Evolutionary conservation across 805 yeast genomes (phyloP), one percentile per base, ranked within the genome.

Genomic region (Yarrowia hollandica): DNA sequence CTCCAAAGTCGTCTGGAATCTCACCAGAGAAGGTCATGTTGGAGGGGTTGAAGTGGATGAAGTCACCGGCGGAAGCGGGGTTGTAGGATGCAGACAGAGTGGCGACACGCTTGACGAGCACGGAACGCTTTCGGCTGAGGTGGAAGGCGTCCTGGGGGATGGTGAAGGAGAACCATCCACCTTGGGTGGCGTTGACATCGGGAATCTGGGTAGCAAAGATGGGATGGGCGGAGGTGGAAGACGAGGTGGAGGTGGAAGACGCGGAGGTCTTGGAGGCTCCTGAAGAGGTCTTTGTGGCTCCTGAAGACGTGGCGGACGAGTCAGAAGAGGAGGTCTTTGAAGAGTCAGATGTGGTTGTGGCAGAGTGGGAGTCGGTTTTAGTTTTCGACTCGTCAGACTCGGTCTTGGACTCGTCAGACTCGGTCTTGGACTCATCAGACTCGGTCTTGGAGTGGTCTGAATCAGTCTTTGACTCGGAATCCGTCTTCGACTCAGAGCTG

Each of bases 11-110:
- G 11, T 67, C 63, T 2, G 92, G 91, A 30, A 82, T 86, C 44
- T 65, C 62, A 37, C 97, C 96, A 22, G 70, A 72, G 61, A 91
- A 78, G 1, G 96, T 84, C 68, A 78, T 71, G 69, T 90, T 90
- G 15, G 79, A 66, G 37, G 74, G 65, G 67, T 82, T 78, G 71
- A 79, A 89, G 1, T 74, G 68, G 54, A 91, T 72, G 96, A 96
- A 89, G 56, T 69, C 69, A n/a, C 77, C 69, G 30, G 66, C 71
- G 2, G 58, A 52, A 5, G 58, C 26, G 57, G 72, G 72, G 54
- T 71, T 69, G 19, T 71, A 64, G 35, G 69, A 64, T 1, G 61
- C 64, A 16, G 61, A 46, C n/a, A 61, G 23, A 18, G 58, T 52
- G 15, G 58, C 44, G 11, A 35, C 58, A 12, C 58, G 58, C 16